Conservation (phyloP, 441 rosid species). For the Eruca vesicaria region DNA sequence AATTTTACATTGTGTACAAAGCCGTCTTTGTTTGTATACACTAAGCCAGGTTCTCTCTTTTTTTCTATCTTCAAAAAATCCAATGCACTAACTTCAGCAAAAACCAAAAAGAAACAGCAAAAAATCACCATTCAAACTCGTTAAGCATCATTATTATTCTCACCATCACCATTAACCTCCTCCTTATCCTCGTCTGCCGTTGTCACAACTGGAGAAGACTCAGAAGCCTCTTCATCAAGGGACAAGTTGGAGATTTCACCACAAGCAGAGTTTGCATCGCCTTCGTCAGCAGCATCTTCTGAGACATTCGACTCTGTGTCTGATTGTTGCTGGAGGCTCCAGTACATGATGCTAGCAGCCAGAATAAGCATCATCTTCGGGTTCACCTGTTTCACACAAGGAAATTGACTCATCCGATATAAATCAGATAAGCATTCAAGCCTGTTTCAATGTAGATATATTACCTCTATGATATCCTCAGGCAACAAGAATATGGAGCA, state of each 20-base stretch:
- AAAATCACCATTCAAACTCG: not conserved
- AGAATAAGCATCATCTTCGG: slow-evolving; percentile 90
- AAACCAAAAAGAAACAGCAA: slow-evolving; percentile 7
- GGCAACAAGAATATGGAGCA: slow-evolving; percentile 97
- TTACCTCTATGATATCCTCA: slow-evolving; percentile 95
- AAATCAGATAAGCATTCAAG: not conserved
- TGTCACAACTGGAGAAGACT: too few species aligned
- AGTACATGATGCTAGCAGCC: slow-evolving; percentile 91
- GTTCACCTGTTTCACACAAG: slow-evolving; percentile 62
- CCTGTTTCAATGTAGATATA: not conserved
- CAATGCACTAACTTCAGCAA: slow-evolving; percentile 24
- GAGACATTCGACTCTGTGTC: slow-evolving; percentile 37
- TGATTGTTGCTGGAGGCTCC: slow-evolving; percentile 73
- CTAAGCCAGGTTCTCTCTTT: not conserved
- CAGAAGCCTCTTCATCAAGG: too few species aligned
- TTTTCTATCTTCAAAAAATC: slow-evolving; percentile 15
- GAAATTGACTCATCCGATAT: not conserved
- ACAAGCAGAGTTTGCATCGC: too few species aligned
- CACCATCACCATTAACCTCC: too few species aligned
- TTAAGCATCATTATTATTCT: not conserved
- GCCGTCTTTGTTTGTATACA: slow-evolving; percentile 20
- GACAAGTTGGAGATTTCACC: too few species aligned
- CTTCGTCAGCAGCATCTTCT: slow-evolving; percentile 37
- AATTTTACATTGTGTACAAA: slow-evolving; percentile 23
- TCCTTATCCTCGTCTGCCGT: too few species aligned